Conservation (phyloP, 2,329 filamentous ascomycete genomes). For the Allantophomopsis lycopodina region DNA sequence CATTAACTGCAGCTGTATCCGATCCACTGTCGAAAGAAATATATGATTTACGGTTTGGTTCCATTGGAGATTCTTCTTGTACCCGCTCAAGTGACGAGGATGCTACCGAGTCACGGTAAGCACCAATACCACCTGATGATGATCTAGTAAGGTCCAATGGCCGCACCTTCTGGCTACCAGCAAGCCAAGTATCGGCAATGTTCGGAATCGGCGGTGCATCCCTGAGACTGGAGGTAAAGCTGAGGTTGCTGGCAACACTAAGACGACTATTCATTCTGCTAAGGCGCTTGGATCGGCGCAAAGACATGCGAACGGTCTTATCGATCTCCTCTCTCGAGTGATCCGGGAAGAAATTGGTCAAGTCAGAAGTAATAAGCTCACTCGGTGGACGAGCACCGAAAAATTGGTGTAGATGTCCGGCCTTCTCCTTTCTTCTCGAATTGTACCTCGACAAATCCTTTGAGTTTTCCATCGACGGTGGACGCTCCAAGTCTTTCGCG, state of each 20-base stretch:
- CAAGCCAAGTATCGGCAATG: constrained; percentile 88
- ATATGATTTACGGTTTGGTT: constrained; percentile 88
- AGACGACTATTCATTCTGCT: constrained; percentile 88
- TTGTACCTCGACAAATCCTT: constrained; percentile 17
- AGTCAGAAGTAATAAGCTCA: constrained; percentile 91
- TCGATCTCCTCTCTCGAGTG: constrained; percentile 92
- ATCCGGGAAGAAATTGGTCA: constrained; percentile 95
- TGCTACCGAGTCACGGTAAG: constrained; percentile 75
- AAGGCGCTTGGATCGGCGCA: constrained; percentile 77
- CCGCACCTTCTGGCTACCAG: constrained; percentile 38
- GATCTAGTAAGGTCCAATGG: constrained; percentile 26
- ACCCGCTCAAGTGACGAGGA: constrained; percentile 82
- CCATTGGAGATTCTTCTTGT: constrained; percentile 73
- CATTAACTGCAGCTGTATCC: constrained; percentile 54
- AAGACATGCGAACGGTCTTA: constrained; percentile 83
- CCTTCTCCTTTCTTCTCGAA: constrained; percentile 25
- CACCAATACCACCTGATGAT: constrained; percentile 30
- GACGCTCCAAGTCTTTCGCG: constrained; percentile 42
- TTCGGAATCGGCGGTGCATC: constrained; percentile 92
- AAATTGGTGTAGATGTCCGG: constrained; percentile 60
- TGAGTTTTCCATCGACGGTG: constrained; percentile 24
- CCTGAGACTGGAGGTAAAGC: constrained; percentile 80
- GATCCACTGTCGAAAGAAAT: constrained; percentile 69
- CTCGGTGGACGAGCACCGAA: constrained; percentile 88
- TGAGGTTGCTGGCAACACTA: constrained; percentile 86